A percentile compares a stretch with the other conserved stretches of the same genome.
These are phyloP conservation scores for Vaccinium darrowii DNA, from an alignment of 148 eudicot genomes.

Conservation along the genomic window DNA sequence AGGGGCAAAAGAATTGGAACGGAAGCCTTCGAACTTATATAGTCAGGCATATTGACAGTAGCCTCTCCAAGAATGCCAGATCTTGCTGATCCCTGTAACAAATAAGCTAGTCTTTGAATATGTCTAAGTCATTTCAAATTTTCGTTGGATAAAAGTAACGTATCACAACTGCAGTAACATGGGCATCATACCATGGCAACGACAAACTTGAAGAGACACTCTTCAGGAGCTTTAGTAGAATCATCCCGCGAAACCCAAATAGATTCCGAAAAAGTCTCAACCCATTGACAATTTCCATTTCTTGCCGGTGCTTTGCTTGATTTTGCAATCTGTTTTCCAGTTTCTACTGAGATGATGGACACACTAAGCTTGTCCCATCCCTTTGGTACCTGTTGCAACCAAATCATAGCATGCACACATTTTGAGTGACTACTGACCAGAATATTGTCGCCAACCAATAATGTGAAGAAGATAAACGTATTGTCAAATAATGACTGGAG, in stretches of 20 bases:
- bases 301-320: constrained; percentile 51
- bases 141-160: background rate
- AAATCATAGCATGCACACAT: background rate
- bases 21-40: constrained; percentile 42
- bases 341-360: constrained; percentile 48
- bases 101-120: constrained; percentile 10
- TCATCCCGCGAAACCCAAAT: constrained; percentile 42
- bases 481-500: background rate
- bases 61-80: constrained; percentile 78
- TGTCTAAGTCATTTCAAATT: background rate
- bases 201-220: constrained; percentile 48
- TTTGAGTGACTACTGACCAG: background rate
- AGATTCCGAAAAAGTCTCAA: constrained; percentile 55
- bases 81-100: constrained; percentile 62
- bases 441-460: background rate
- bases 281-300: constrained; percentile 70
- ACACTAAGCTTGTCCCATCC: constrained; percentile 82
- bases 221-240: constrained; percentile 37
- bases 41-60: constrained; percentile 46
- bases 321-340: constrained; percentile 61
- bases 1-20: constrained; percentile 49
- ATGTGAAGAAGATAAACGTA: too few species aligned
- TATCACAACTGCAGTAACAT: background rate
- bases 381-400: constrained; percentile 60
- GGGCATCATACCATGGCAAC: constrained; percentile 54